A percentile compares a stretch with the other conserved stretches of the same genome.
Conservation (phyloP, 2,329 filamentous ascomycete species). For the Xylariaceae sp. region DNA sequence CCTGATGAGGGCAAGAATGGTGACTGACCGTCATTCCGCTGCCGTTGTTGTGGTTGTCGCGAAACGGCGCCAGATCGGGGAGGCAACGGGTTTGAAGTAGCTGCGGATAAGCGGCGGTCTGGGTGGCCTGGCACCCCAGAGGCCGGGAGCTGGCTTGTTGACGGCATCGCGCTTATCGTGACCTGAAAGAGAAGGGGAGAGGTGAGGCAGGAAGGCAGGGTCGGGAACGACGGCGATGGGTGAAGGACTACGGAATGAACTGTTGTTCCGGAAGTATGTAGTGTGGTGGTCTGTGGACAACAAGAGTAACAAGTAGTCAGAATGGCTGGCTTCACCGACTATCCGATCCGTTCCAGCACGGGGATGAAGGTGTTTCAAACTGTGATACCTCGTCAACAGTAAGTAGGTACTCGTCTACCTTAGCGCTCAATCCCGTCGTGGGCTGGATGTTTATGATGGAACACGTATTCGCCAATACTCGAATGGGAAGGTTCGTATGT, state of each 20-base stretch:
- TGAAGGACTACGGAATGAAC: not conserved
- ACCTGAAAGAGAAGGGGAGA: not conserved
- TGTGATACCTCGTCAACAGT: not conserved
- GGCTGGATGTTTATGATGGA: not conserved
- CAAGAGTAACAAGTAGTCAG: not conserved
- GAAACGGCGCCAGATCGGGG: conserved; percentile 14
- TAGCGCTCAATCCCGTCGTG: not conserved
- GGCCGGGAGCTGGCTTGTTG: conserved; percentile 11
- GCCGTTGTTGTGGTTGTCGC: not conserved
- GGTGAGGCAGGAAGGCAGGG: not conserved
- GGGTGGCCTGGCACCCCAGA: conserved; percentile 23
- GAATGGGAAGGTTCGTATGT: not conserved
- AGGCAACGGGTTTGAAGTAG: conserved; percentile 1
- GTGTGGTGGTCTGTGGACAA: not conserved
- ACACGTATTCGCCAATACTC: not conserved
- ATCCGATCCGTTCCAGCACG: not conserved
- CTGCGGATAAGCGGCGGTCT: conserved; percentile 9
- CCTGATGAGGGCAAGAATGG: not conserved
- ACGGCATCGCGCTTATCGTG: conserved; percentile 8
- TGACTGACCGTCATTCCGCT: conserved; percentile 26
- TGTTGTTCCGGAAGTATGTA: not conserved
- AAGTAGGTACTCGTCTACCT: not conserved
- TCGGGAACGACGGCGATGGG: not conserved
- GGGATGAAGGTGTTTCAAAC: not conserved
- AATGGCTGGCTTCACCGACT: not conserved